Evolutionary conservation across 106 monocot genomes (phyloP).

Genomic region (Dendrobium chrysotoxum): DNA sequence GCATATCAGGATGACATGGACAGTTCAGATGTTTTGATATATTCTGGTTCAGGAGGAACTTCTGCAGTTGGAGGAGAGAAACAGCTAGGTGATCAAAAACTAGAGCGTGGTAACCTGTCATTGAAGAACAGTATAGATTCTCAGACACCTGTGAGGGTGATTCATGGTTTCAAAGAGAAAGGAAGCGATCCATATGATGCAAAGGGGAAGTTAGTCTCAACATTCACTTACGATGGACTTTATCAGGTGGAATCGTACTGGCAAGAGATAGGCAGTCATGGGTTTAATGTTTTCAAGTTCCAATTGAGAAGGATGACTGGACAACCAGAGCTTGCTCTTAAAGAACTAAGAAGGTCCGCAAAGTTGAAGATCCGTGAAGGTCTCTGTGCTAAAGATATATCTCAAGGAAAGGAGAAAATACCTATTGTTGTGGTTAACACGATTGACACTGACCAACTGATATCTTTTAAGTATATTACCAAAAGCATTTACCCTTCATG

Average conservation of each 20-base stretch:
- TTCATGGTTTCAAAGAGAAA: slow-evolving; percentile 63
- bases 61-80: slow-evolving; percentile 32
- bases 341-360: slow-evolving; percentile 45
- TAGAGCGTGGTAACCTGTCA: slow-evolving; percentile 77
- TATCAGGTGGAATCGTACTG: slow-evolving; percentile 68
- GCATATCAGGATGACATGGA: slow-evolving; percentile 73
- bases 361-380: slow-evolving; percentile 49
- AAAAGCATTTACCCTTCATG: slow-evolving; percentile 57
- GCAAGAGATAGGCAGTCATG: slow-evolving; percentile 41
- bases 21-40: slow-evolving; percentile 74
- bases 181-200: slow-evolving; percentile 24
- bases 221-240: slow-evolving; percentile 80
- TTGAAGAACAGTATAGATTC: slow-evolving; percentile 73
- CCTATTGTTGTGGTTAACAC: slow-evolving; percentile 76
- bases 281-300: slow-evolving; percentile 54
- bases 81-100: slow-evolving; percentile 72
- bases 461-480: slow-evolving; percentile 58
- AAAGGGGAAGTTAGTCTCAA: slow-evolving; percentile 44
- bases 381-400: slow-evolving; percentile 64
- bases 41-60: slow-evolving; percentile 85
- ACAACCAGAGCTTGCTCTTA: slow-evolving; percentile 74
- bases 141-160: slow-evolving; percentile 70
- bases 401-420: slow-evolving; percentile 61
- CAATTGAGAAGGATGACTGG: slow-evolving; percentile 62
- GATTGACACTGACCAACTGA: slow-evolving; percentile 47